phyloP scores from a whole-genome alignment of 768 basidiomycete species.

The Tulasnella sp. region DNA sequence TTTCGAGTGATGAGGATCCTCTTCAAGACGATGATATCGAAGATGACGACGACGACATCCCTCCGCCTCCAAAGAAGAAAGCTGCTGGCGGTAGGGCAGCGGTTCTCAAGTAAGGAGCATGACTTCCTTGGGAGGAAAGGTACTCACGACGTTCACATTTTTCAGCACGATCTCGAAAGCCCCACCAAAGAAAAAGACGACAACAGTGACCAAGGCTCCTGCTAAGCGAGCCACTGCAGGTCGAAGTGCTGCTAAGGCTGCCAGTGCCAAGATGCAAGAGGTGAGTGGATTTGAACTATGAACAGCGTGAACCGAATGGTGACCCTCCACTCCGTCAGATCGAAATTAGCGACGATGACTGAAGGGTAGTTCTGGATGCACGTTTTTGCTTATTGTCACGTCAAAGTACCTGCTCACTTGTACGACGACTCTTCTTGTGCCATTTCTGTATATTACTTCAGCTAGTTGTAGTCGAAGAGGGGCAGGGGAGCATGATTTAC shows the following conservation, averaged over 20 bases:
- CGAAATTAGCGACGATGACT: conserved; percentile 32
- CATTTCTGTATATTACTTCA: neutral
- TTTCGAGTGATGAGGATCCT: conserved; percentile 46
- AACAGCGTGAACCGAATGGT: neutral
- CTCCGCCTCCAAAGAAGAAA: conserved; percentile 48
- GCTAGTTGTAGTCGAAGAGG: neutral
- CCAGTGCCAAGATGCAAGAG: conserved; percentile 25
- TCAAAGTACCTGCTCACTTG: neutral
- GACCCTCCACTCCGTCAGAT: conserved; percentile 25
- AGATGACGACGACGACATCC: conserved; percentile 51
- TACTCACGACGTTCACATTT: neutral
- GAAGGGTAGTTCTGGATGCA: neutral
- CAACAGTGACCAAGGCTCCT: conserved; percentile 40
- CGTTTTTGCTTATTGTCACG: neutral
- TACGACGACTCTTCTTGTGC: neutral
- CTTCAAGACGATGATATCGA: conserved; percentile 48
- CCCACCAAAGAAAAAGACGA: conserved; percentile 37
- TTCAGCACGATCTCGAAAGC: conserved; percentile 46
- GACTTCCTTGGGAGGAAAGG: neutral
- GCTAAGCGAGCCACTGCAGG: conserved; percentile 1
- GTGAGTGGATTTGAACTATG: neutral
- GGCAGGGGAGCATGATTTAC: neutral
- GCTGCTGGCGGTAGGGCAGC: conserved; percentile 50
- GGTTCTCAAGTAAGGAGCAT: conserved; percentile 53
- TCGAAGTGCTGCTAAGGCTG: conserved; percentile 24